Percentiles rank a stretch among this genome's conserved stretches.
Conservation (phyloP, 176 grass and related monocot genomes). For the Aegilops speltoides region DNA sequence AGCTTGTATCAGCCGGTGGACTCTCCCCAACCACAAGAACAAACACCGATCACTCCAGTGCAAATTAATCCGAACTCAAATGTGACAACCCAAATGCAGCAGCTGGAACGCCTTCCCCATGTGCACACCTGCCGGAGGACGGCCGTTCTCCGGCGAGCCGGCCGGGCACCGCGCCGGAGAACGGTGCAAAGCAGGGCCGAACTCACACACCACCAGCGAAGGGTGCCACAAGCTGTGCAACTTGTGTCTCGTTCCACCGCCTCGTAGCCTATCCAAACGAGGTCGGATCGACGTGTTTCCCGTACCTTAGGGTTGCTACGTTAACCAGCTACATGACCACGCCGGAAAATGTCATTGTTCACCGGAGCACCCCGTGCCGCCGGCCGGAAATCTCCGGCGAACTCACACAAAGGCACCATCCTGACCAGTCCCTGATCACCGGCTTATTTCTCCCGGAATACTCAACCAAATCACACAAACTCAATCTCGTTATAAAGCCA, state of each 20-base stretch:
- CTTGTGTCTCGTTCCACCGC: neutral
- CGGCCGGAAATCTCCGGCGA: constrained; percentile 44
- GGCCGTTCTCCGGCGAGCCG: constrained; percentile 16
- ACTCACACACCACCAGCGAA: constrained; percentile 28
- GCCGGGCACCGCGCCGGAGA: neutral
- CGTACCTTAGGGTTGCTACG: neutral
- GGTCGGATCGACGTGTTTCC: neutral
- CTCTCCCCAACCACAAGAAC: constrained; percentile 17
- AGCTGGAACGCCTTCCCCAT: neutral
- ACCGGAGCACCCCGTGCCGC: constrained; percentile 14
- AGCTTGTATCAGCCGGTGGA: neutral
- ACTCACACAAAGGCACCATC: constrained; percentile 56
- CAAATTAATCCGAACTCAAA: neutral
- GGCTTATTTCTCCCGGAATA: constrained; percentile 28
- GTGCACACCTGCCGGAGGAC: neutral
- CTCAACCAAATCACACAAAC: neutral
- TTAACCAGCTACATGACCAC: neutral
- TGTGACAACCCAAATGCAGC: constrained; percentile 28
- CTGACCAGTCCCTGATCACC: constrained; percentile 46
- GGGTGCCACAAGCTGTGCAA: constrained; percentile 38
- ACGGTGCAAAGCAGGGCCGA: neutral
- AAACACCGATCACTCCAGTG: neutral
- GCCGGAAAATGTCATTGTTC: neutral
- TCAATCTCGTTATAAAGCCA: constrained; percentile 21
- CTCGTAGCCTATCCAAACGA: constrained; percentile 15